These are phyloP conservation scores for Pichia sp. DNA, from an alignment of 1,139 yeast genomes.

Conservation along the genomic window DNA sequence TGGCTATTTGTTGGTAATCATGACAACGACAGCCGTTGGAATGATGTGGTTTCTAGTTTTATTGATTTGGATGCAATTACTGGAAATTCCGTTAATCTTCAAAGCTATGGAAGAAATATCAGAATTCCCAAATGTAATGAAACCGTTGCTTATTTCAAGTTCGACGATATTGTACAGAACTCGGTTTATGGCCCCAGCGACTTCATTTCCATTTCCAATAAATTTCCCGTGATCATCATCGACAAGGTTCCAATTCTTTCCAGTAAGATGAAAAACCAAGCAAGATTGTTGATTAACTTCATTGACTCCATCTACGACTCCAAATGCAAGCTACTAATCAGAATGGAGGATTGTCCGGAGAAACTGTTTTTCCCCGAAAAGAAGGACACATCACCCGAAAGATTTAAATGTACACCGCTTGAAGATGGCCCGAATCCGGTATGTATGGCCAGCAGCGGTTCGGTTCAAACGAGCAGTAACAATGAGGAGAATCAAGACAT, in stretches of 20 bases:
- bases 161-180: conserved; percentile 49
- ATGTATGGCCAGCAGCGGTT: conserved; percentile 3
- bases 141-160: conserved; percentile 43
- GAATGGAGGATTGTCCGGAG: conserved; percentile 43
- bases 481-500: conserved; percentile 37
- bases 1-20: conserved; percentile 28
- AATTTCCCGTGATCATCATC: conserved; percentile 45
- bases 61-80: conserved; percentile 18
- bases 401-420: conserved; percentile 16
- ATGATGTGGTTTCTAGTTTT: conserved; percentile 18
- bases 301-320: conserved; percentile 65
- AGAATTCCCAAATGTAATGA: conserved; percentile 31
- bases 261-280: conserved; percentile 55
- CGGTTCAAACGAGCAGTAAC: neutral
- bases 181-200: conserved; percentile 54
- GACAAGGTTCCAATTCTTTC: conserved; percentile 58
- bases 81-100: conserved; percentile 27
- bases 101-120: conserved; percentile 49
- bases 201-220: conserved; percentile 58
- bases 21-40: conserved; percentile 32
- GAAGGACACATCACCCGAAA: conserved; percentile 1
- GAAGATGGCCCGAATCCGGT: conserved; percentile 13
- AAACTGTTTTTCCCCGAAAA: conserved; percentile 51
- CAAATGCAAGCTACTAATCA: conserved; percentile 47
- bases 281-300: conserved; percentile 56